Conservation (phyloP, 202 grass and related monocot species). For the Setaria viridis region DNA sequence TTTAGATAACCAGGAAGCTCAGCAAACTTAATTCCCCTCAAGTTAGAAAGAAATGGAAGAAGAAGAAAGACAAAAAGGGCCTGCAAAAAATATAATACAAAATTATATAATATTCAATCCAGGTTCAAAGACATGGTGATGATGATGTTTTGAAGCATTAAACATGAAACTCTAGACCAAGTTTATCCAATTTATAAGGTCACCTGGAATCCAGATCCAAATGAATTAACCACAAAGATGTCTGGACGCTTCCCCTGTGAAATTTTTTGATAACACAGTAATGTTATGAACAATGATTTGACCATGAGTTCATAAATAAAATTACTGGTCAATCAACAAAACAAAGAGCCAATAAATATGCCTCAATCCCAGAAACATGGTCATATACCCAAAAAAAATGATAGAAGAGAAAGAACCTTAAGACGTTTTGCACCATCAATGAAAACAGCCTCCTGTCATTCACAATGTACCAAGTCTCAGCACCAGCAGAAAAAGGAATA, state of each 20-base stretch:
- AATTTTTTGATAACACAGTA: constrained; percentile 22
- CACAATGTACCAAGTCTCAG: constrained; percentile 22
- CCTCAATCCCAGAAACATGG: neutral
- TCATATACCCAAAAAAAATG: constrained; percentile 6
- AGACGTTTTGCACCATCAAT: constrained; percentile 83
- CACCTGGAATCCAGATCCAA: constrained; percentile 97
- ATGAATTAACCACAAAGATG: constrained; percentile 98
- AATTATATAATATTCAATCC: constrained; percentile 12
- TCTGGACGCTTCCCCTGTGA: constrained; percentile 77
- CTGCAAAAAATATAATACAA: constrained; percentile 49
- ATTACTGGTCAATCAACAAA: neutral
- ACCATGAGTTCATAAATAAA: constrained; percentile 1
- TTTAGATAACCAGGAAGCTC: constrained; percentile 84
- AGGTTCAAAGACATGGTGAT: neutral
- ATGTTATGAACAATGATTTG: constrained; percentile 4
- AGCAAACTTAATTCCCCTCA: constrained; percentile 86
- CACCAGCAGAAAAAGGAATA: constrained; percentile 26
- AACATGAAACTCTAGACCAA: neutral
- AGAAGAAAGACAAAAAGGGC: constrained; percentile 92
- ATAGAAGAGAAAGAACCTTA: constrained; percentile 50
- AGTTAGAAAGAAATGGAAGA: constrained; percentile 83
- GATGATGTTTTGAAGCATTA: neutral
- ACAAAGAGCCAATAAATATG: neutral
- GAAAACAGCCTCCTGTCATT: constrained; percentile 82
- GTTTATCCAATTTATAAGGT: constrained; percentile 23